phyloP scores from a whole-genome alignment of 768 basidiomycete genomes.

The Leccinum uliginosum region DNA sequence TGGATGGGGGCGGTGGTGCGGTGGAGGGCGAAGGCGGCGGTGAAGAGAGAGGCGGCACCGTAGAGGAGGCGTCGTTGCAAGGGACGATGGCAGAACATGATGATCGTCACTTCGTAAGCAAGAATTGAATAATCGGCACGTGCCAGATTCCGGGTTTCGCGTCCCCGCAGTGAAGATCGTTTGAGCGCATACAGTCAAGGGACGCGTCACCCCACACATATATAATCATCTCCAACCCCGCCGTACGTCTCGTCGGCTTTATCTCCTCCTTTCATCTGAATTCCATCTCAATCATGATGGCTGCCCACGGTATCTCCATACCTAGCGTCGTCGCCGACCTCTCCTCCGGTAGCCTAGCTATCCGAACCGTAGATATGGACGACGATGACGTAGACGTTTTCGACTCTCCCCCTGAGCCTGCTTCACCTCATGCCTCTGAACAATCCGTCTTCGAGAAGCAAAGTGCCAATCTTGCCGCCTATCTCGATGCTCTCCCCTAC shows the following conservation, averaged over 20 bases:
- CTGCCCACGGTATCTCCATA: slow-evolving; percentile 16
- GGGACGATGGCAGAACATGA: slow-evolving; percentile 13
- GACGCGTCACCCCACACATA: slow-evolving; percentile 30
- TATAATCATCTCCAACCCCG: slow-evolving; percentile 12
- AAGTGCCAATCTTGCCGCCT: slow-evolving; percentile 55
- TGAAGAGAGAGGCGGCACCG: slow-evolving; percentile 32
- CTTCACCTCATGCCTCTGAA: slow-evolving; percentile 18
- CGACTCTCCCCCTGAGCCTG: slow-evolving; percentile 38
- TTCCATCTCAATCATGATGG: slow-evolving; percentile 11
- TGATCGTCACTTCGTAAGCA: not conserved
- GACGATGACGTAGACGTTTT: slow-evolving; percentile 50
- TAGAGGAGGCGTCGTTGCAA: slow-evolving; percentile 26
- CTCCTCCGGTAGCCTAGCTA: slow-evolving; percentile 20
- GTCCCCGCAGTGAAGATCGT: not conserved
- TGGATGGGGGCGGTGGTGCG: slow-evolving; percentile 30
- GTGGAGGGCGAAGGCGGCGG: slow-evolving; percentile 27
- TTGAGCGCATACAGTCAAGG: slow-evolving; percentile 11
- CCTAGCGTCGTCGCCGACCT: slow-evolving; percentile 26
- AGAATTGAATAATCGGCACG: slow-evolving; percentile 7
- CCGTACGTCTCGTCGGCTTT: slow-evolving; percentile 26
- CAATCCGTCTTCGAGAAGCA: slow-evolving; percentile 52
- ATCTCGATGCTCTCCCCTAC: slow-evolving; percentile 69
- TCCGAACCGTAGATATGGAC: slow-evolving; percentile 43
- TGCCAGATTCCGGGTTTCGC: not conserved
- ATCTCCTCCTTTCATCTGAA: slow-evolving; percentile 20